Evolutionary conservation across 257 asterid genomes (phyloP).

Genomic region (Solanum habrochaites): DNA sequence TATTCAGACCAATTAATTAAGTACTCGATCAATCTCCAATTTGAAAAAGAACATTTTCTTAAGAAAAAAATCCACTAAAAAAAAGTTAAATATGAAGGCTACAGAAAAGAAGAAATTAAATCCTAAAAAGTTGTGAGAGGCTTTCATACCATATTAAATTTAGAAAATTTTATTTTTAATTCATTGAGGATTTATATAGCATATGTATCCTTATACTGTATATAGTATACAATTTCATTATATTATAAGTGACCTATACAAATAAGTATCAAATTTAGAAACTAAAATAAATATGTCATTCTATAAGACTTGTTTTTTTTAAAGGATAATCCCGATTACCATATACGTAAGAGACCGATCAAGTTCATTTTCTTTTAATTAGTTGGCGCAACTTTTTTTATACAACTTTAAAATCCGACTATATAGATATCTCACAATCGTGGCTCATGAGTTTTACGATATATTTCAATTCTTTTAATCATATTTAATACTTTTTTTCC

Average conservation of each 20-base stretch:
- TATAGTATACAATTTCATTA: too few relatives aligned
- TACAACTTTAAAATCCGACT: neutral
- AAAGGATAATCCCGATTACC: neutral
- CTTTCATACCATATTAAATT: neutral
- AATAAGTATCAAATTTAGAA: too few relatives aligned
- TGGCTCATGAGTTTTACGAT: too few relatives aligned
- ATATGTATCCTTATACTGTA: neutral
- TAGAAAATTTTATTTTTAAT: too few relatives aligned
- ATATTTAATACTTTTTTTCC: too few relatives aligned
- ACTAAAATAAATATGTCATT: neutral
- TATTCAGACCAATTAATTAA: neutral
- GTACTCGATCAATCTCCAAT: neutral
- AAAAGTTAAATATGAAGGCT: neutral
- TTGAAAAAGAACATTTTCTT: neutral
- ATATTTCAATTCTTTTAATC: too few relatives aligned
- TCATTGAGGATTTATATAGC: neutral
- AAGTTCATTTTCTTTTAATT: neutral
- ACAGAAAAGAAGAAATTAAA: neutral
- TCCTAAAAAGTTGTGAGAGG: neutral
- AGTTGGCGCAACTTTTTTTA: neutral
- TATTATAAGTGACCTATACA: too few relatives aligned
- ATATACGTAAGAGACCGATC: neutral
- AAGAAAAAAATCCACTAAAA: neutral
- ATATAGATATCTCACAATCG: too few relatives aligned
- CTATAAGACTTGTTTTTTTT: neutral